Percentiles rank a stretch among this genome's conserved stretches.
Conservation (phyloP, 345 rosid species). For the Hypericum androsaemum region DNA sequence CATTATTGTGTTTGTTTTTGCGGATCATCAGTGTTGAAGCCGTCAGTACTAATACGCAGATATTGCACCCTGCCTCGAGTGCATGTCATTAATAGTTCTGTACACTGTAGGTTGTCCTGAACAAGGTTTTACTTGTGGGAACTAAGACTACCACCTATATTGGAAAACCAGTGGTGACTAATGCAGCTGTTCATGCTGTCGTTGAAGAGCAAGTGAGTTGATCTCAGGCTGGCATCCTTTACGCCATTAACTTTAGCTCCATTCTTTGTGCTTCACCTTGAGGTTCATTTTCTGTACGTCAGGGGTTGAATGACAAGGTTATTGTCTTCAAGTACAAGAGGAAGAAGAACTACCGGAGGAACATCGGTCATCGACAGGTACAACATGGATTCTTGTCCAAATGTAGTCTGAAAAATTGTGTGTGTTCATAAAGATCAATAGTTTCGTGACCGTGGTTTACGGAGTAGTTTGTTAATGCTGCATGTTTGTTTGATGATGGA, state of each 20-base stretch:
- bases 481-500: neutral
- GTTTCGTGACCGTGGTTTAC: no score
- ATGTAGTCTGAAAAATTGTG: neutral
- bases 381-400: neutral
- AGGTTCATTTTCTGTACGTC: constrained; percentile 12
- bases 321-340: constrained; percentile 86
- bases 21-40: no score
- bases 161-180: constrained; percentile 84
- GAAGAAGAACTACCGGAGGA: constrained; percentile 91
- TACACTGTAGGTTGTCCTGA: constrained; percentile 51
- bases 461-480: neutral
- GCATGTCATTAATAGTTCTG: neutral
- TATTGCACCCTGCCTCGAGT: neutral
- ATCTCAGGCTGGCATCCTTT: neutral
- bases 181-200: constrained; percentile 90
- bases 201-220: constrained; percentile 76
- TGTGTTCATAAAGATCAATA: no score
- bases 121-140: constrained; percentile 95
- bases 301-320: constrained; percentile 80
- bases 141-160: constrained; percentile 73
- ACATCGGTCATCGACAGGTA: constrained; percentile 98
- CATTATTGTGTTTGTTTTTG: no score
- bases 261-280: neutral
- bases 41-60: no score
- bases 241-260: constrained; percentile 3